Conservation (phyloP, 192 early-diverging fungal species). For the Rhizophagus clarus region DNA sequence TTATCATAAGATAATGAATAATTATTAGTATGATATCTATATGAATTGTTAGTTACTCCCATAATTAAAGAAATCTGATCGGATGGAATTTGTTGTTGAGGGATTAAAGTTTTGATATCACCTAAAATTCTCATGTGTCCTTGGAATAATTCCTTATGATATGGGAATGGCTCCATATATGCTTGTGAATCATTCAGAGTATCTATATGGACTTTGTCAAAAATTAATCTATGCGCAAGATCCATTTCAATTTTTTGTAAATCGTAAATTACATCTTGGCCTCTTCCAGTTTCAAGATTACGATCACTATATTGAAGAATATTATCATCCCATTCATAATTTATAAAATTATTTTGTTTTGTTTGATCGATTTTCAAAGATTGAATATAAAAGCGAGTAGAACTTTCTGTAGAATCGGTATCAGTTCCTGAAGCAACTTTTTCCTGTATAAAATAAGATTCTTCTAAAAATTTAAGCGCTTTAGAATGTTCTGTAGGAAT, state of each 20-base stretch:
- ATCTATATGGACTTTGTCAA: conserved; percentile 30
- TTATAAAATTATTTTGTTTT: neutral
- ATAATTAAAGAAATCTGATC: neutral
- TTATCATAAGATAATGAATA: conserved; percentile 13
- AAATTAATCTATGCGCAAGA: conserved; percentile 15
- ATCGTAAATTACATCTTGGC: conserved; percentile 28
- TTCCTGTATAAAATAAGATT: neutral
- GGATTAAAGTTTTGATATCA: conserved; percentile 21
- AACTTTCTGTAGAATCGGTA: neutral
- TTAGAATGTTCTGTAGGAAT: conserved; percentile 13
- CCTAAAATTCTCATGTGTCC: conserved; percentile 16
- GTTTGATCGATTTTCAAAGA: conserved; percentile 4
- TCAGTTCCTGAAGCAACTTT: neutral
- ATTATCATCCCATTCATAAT: conserved; percentile 18
- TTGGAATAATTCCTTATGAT: conserved; percentile 31
- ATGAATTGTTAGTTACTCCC: neutral
- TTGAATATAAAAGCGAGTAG: neutral
- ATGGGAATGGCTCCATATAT: conserved; percentile 20
- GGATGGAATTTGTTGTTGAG: conserved; percentile 19
- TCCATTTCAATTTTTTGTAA: conserved; percentile 30
- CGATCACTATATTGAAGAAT: conserved; percentile 24
- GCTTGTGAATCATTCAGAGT: neutral
- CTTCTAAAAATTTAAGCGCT: conserved; percentile 26
- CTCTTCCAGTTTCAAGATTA: conserved; percentile 21
- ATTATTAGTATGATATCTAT: neutral